Percentiles rank a stretch among this genome's conserved stretches.
Conservation (phyloP, 345 rosid species). For the Rhodamnia argentea region DNA sequence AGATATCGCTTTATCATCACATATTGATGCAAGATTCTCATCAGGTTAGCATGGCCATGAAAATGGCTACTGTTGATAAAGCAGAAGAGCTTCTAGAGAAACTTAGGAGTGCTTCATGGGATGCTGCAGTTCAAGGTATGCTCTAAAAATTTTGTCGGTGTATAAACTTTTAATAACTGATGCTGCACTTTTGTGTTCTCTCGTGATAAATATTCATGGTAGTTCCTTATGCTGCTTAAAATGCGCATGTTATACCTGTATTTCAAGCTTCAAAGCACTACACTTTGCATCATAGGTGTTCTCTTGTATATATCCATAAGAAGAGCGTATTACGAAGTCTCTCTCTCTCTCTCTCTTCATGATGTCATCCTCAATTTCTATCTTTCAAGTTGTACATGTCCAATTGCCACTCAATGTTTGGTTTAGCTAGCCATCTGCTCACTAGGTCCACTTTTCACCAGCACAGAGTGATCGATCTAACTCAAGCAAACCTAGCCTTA, state of each 20-base stretch:
- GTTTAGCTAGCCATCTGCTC: neutral
- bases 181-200: neutral
- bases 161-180: neutral
- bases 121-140: constrained; percentile 78
- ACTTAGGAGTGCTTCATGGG: constrained; percentile 83
- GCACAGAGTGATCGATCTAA: neutral
- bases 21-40: neutral
- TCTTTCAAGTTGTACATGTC: neutral
- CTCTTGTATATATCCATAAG: neutral
- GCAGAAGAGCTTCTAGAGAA: constrained; percentile 75
- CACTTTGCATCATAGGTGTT: neutral
- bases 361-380: neutral
- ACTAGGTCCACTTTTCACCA: neutral
- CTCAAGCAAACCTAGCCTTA: neutral
- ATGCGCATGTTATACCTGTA: neutral
- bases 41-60: constrained; percentile 90
- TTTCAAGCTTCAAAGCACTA: neutral
- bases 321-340: neutral
- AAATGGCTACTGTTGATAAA: constrained; percentile 90
- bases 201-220: neutral
- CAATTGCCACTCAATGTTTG: neutral
- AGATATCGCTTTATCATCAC: neutral
- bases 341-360: no score
- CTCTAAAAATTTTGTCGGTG: neutral
- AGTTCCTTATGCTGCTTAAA: neutral